Evolutionary conservation across 192 early-diverging fungal species (phyloP), one percentile per base, ranked within the genome.

Genomic region (Coemansia sp.): DNA sequence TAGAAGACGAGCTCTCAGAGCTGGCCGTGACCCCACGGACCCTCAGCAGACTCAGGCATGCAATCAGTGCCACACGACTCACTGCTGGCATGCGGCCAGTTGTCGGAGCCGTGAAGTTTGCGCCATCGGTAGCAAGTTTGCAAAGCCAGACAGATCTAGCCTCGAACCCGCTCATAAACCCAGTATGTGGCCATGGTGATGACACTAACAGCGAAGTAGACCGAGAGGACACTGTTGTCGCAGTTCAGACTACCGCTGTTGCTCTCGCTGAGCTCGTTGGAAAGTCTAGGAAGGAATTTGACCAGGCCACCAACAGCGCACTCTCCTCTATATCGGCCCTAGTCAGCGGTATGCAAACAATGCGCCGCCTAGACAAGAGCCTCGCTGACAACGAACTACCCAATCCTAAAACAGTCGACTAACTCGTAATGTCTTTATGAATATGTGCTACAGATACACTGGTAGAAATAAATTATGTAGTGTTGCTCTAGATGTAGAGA

Each of bases 1-100:
- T 80, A n/a, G 63, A 71, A 21, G 69, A 74, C 26, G 63, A 69
- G 59, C 64, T 79, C 37, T 59, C 66, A 4, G 66, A 67, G 14
- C 26, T 64, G 50, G 55, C 60, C 5, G 43, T 37, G 16, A 55
- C 38, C 21, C 45, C 63, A 10, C 46, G 42, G 28, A 61, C 66
- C 9, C 66, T 66, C 21, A 69, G 63, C 60, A 63, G 51, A 55
- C 26, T 74, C 26, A 53, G 58, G 23, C 66, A 62, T 4, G 51
- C 65, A 38, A 21, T 39, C 23, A 51, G 48, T 23, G 38, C 38
- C 21, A 53, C 45, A 23, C 40, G 57, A 11, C 43, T 55, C 28
- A 26, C 57, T 37, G 48, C 62, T 18, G 71, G 71, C 48, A 62
- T 42, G 36, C 62, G 55, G 18, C 71, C 71, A 0, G 53, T 59